Conservation (phyloP, 345 rosid species). For the Cardamine chenopodiifolia region DNA sequence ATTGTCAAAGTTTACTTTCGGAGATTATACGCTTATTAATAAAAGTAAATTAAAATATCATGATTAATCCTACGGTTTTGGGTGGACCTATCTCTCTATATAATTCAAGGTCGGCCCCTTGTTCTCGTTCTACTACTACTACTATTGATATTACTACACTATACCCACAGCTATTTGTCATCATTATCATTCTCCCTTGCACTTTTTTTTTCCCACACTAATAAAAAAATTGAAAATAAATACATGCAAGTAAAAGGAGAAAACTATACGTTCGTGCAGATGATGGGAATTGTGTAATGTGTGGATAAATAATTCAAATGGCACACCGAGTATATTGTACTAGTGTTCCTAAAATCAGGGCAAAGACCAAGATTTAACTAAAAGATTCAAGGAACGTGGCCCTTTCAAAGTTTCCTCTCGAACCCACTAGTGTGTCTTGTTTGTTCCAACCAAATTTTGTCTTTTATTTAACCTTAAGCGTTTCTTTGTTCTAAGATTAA, state of each 20-base stretch:
- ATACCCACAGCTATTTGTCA: conserved; percentile 27
- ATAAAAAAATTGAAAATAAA: not conserved
- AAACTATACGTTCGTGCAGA: conserved; percentile 21
- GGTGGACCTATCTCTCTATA: conserved; percentile 28
- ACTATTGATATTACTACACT: not conserved
- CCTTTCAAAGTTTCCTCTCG: conserved; percentile 28
- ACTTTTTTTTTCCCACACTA: not conserved
- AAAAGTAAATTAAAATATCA: conserved; percentile 9
- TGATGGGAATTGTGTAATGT: conserved; percentile 29
- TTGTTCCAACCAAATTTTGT: conserved; percentile 30
- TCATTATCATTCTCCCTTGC: conserved; percentile 32
- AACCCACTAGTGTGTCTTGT: conserved; percentile 31
- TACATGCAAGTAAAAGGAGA: conserved; percentile 14
- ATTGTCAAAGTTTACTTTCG: conserved; percentile 1
- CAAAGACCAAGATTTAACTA: conserved; percentile 34
- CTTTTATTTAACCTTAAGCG: conserved; percentile 3
- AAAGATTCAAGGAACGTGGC: conserved; percentile 9
- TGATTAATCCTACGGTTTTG: conserved; percentile 35
- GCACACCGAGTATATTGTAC: conserved; percentile 35
- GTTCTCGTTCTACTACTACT: not conserved
- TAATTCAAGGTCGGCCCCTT: conserved; percentile 36
- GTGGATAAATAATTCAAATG: conserved; percentile 34
- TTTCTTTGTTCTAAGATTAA: conserved; percentile 21
- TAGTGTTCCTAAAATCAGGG: conserved; percentile 33
- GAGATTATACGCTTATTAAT: not conserved